Base-by-base conservation (phyloP, 192 early-diverging fungal genomes). In the Gamsiella multidivaricata region DNA sequence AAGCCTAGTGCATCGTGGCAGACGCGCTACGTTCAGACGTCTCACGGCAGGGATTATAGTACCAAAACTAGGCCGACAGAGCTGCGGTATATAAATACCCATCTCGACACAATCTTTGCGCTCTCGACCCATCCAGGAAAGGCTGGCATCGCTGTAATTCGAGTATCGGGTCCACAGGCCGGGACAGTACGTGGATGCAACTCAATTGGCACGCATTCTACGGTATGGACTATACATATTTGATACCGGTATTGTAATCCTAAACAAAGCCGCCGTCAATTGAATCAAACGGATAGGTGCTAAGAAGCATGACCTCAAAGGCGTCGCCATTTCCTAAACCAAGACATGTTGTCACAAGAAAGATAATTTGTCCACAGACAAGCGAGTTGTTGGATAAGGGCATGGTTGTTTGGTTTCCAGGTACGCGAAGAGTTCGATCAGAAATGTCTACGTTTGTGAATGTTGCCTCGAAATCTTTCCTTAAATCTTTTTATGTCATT, bases 71-170 rank as follows among this genome's bases (percentile, higher is more conserved):
- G 23, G 32, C 11, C 71, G 3, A 47, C 43, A 26, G 54, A 59
- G 31, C 42, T 80, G 23, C 63, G 68, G 54, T 80, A 80, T 26
- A 60, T 49, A 8, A 43, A 80, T 20, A 62, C 78, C 1, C 69
- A 80, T 46, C 63, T 80, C 14, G 82, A 87, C 65, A 93, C 93
- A 3, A 92, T 94, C 41, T 93, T 84, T 84, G 93, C 93, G 0
- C 75, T 93, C 11, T 91, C 91, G 8, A 86, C 91, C 8, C 86
- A 84, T 10, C 89, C 88, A 20, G 91, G 93, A 22, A 93, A 92
- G 62, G 89, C 93, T 1, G 93, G 91, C 1, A 86, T 94, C 15
- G 93, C 91, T n/a, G 85, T 94, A 22, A 76, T 94, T 17, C 84
- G 93, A n/a, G 65, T 91, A 29, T 91, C 91, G 4, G 91, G 93